Evolutionary conservation across 2,329 filamentous ascomycete genomes (phyloP), one percentile per base, ranked within the genome.

Genomic region (Colletotrichum neosansevieriae): DNA sequence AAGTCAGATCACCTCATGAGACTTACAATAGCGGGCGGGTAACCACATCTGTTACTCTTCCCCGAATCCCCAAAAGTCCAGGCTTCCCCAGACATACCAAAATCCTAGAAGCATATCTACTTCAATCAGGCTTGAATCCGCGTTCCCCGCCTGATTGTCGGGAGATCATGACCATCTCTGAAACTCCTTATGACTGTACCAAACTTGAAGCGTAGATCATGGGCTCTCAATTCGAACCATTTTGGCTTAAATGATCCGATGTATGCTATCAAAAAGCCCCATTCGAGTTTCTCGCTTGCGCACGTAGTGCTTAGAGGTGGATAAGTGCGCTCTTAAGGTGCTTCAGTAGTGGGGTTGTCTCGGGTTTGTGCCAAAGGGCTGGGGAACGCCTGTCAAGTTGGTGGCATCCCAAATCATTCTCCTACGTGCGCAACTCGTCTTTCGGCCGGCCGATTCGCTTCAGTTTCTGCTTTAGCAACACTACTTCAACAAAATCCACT

Each of bases 351-450:
- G 58, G 58, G 42, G 49, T 44, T 32, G 50, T 67, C 58, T 67
- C 58, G 58, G 17, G 58, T n/a, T n/a, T n/a, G n/a, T n/a, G n/a
- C n/a, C n/a, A 12, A 24, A 11, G 9, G 17, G 17, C 32, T 24
- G 50, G 34, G 57, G 15, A 29, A 12, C 63, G 50, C 58, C 17
- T 67, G 58, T 36, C 58, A 67, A 21, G 11, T 34, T 29, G 7
- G 36, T 56, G 50, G 50, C 50, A 62, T 15, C 42, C 42, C 13
- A 12, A 17, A 21, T 17, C 21, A 19, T n/a, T 19, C 4, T n/a
- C 3, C 19, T 4, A 10, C 21, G 17, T 3, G 38, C n/a, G 12
- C 51, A 13, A 54, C 29, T 21, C 11, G 6, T 6, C 17, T 29
- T 4, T 57, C 60, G 51, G 50, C 61, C 21, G 44, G 53, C 51